phyloP scores from a whole-genome alignment of 179 eudicot species.

The Actinidia polygama region DNA sequence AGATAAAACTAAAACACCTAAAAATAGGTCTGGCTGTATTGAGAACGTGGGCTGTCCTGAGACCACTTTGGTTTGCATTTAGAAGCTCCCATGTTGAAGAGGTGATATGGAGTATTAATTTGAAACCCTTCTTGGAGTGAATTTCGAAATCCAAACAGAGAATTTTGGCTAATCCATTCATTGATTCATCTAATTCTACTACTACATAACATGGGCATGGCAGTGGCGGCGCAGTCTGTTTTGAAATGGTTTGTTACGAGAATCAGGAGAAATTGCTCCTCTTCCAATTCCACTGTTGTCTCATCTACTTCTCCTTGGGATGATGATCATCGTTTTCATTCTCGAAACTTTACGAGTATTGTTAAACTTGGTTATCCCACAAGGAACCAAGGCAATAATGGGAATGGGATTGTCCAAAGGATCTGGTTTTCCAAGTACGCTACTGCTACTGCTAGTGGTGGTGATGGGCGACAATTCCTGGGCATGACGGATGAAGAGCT shows the following conservation, averaged over 20 bases:
- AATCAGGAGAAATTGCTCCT: not conserved
- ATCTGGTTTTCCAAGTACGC: not conserved
- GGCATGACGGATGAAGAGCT: constrained; percentile 67
- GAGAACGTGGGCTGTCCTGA: no score
- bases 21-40: no score
- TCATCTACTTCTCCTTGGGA: not conserved
- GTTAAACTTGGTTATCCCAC: not conserved
- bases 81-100: no score
- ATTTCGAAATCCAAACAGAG: no score
- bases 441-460: not conserved
- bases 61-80: no score
- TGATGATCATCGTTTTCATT: not conserved
- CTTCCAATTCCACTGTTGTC: not conserved
- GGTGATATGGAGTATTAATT: no score
- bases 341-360: not conserved
- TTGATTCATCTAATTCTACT: no score
- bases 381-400: not conserved
- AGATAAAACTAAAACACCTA: no score
- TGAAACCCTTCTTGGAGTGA: no score
- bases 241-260: not conserved
- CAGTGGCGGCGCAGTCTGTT: constrained; percentile 1
- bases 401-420: not conserved
- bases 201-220: no score
- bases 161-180: no score
- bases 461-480: constrained; percentile 42